These are phyloP conservation scores for Flueggea neowawraea DNA, from an alignment of 441 rosid genomes.

Conservation along the genomic window DNA sequence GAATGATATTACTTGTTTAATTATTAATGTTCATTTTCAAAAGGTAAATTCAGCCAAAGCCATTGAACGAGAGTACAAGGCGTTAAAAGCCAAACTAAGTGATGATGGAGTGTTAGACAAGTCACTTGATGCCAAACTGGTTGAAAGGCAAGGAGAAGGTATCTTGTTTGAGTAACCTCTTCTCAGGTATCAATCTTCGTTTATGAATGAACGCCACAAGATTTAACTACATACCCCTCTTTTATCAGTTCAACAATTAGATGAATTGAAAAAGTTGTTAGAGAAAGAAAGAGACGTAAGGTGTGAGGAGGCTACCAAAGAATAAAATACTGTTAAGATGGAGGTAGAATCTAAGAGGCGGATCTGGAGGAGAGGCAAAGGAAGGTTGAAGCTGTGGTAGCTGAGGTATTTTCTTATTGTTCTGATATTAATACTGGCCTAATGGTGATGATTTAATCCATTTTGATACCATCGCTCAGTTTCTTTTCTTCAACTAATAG, in stretches of 20 bases:
- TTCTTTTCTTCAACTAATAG: conserved; percentile 33
- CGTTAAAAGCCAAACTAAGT: conserved; percentile 57
- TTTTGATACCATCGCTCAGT: conserved; percentile 7
- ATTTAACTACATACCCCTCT: conserved; percentile 1
- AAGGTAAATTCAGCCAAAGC: conserved; percentile 78
- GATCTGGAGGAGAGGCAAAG: conserved; percentile 69
- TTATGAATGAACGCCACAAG: not conserved
- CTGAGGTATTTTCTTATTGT: conserved; percentile 39
- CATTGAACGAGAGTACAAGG: conserved; percentile 70
- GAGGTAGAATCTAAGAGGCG: conserved; percentile 59
- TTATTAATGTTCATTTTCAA: conserved; percentile 12
- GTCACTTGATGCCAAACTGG: conserved; percentile 71
- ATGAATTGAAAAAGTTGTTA: conserved; percentile 40
- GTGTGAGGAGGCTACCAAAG: conserved; percentile 47
- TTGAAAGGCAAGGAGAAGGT: conserved; percentile 71
- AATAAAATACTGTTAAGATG: conserved; percentile 39
- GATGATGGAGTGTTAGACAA: conserved; percentile 59
- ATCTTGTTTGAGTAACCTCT: conserved; percentile 10
- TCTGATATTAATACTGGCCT: not conserved
- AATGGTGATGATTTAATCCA: not conserved
- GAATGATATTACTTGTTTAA: not conserved
- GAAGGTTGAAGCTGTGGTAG: conserved; percentile 62
- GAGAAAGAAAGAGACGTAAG: conserved; percentile 60
- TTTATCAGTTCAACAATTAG: conserved; percentile 58
- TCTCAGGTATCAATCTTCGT: conserved; percentile 5